Conservation (phyloP, 768 basidiomycete genomes). For the Termitomyces sp. region DNA sequence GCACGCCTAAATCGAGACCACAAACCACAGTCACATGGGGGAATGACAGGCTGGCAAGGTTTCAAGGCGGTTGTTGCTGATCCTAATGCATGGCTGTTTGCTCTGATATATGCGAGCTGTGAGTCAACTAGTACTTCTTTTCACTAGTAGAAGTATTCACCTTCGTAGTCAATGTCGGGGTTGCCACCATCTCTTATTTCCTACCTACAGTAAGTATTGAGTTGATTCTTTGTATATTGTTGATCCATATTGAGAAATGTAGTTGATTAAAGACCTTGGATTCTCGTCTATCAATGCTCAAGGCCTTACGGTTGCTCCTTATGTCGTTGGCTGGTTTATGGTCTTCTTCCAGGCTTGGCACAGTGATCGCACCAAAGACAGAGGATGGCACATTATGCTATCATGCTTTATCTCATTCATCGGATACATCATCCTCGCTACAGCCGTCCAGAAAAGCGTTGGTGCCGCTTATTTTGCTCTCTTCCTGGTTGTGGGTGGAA, state of each 20-base stretch:
- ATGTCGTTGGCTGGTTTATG: conserved; percentile 50
- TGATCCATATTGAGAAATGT: neutral
- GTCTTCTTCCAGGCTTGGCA: conserved; percentile 50
- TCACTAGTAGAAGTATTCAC: neutral
- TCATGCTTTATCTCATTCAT: conserved; percentile 38
- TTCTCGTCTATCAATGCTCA: conserved; percentile 53
- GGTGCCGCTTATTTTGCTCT: conserved; percentile 53
- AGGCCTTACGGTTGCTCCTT: conserved; percentile 53
- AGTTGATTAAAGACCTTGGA: conserved; percentile 52
- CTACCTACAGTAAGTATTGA: conserved; percentile 39
- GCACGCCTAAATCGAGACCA: conserved; percentile 52
- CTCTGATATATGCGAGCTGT: conserved; percentile 50
- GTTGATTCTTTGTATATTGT: neutral
- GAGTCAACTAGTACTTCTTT: conserved; percentile 9
- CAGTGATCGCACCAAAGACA: conserved; percentile 46
- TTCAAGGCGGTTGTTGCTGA: conserved; percentile 48
- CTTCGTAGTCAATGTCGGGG: conserved; percentile 44
- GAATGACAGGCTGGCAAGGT: conserved; percentile 50
- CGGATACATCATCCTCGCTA: conserved; percentile 52
- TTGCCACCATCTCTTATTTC: conserved; percentile 52
- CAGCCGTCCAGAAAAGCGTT: conserved; percentile 41
- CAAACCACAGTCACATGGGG: conserved; percentile 51
- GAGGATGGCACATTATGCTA: conserved; percentile 52
- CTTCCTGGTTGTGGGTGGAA: conserved; percentile 50
- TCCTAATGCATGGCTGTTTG: conserved; percentile 46